Evolutionary conservation across 192 early-diverging fungal genomes (phyloP).

Genomic region (Gamsiella multidivaricata): DNA sequence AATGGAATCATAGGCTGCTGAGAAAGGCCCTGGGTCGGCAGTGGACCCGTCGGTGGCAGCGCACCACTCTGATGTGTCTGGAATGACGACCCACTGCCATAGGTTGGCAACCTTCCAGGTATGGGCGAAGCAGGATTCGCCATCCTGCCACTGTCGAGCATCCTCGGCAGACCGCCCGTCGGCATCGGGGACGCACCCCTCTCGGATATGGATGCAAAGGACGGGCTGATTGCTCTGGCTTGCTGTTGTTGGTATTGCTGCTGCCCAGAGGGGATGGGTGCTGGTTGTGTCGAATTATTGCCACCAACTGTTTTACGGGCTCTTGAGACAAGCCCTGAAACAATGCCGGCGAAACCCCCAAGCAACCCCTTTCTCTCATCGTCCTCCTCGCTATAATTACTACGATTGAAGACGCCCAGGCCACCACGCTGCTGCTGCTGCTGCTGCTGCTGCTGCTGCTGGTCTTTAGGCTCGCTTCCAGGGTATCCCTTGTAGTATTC

Average conservation of each 20-base stretch:
- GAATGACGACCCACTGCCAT: background rate
- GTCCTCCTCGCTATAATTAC: conserved; percentile 11
- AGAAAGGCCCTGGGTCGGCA: background rate
- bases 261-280: no score
- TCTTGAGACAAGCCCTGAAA: conserved; percentile 1
- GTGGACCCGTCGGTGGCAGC: conserved; percentile 1
- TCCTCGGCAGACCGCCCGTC: background rate
- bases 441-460: background rate
- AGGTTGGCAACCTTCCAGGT: background rate
- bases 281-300: background rate
- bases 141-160: background rate
- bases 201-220: background rate
- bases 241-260: background rate
- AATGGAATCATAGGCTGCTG: background rate
- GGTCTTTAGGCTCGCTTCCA: background rate
- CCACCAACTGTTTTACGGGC: conserved; percentile 4
- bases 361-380: background rate
- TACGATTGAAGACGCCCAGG: no score
- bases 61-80: conserved; percentile 14
- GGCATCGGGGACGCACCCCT: background rate
- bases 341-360: background rate
- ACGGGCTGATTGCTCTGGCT: background rate
- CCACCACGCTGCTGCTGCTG: no score
- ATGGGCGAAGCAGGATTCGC: background rate
- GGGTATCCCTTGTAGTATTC: conserved; percentile 6